These are phyloP conservation scores for Dimocarpus longan DNA, from an alignment of 345 rosid species.

Conservation along the genomic window DNA sequence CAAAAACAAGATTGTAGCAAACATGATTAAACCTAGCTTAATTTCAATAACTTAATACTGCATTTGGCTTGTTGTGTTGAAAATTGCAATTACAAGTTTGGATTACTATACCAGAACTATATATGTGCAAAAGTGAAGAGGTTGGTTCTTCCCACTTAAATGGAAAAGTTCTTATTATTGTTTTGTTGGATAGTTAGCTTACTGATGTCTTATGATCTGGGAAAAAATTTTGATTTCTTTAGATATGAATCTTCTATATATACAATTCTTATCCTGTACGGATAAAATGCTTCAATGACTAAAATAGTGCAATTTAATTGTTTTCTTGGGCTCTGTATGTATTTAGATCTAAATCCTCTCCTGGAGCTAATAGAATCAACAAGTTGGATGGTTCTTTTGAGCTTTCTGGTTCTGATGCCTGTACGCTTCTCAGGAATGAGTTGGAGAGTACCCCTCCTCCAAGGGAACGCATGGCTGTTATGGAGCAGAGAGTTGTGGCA, in stretches of 20 bases:
- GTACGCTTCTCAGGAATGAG: constrained; percentile 56
- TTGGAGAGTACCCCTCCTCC: constrained; percentile 56
- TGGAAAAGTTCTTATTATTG: not conserved
- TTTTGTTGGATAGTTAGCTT: not conserved
- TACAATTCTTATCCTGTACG: not conserved
- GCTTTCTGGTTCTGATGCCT: constrained; percentile 61
- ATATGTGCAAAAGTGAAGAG: not conserved
- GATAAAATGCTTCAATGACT: not conserved
- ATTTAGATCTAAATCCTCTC: constrained; percentile 72
- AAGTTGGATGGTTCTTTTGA: constrained; percentile 65
- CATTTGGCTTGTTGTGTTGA: not conserved
- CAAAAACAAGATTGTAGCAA: no score
- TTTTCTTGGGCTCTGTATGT: constrained; percentile 12
- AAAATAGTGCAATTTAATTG: not conserved
- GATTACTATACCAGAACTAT: not conserved
- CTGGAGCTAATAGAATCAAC: constrained; percentile 59
- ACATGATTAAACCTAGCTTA: no score
- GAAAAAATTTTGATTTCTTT: not conserved
- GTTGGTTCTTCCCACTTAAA: not conserved
- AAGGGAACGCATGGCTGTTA: constrained; percentile 50
- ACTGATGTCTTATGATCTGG: not conserved
- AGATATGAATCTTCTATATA: not conserved
- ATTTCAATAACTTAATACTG: no score
- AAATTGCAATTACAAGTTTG: not conserved
- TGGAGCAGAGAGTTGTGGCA: constrained; percentile 57